Base-by-base conservation (phyloP, 805 yeast genomes). In the Peterozyma toletana region DNA sequence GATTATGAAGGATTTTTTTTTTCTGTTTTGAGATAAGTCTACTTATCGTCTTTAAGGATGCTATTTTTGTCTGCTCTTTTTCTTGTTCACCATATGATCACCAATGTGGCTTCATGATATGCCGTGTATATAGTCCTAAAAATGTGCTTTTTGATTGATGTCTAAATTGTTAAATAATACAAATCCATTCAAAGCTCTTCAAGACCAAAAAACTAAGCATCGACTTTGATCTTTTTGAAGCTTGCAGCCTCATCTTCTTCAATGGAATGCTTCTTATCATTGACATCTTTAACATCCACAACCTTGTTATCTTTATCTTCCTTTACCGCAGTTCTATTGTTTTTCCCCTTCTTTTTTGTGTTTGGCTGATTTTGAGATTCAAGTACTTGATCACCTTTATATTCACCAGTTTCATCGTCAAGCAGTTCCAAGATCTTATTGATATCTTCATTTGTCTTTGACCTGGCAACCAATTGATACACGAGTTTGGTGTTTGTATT, bases 391-490 rank as follows among this genome's bases (percentile, higher is more conserved):
- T 47, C 48, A 9, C 41, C 49, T 5, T 44, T 47, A 16, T 42
- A 53, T 2, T 50, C 50, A 31, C 74, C 72, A 2, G 27, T 21
- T 21, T 63, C 62, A 14, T 66, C 67, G 37, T 64, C 66, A 48
- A 59, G 62, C 16, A 63, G 52, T 17, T 56, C 57, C 33, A 59
- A 41, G 2, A 71, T 55, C 37, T 63, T 57, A 5, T 56, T 57
- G 41, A 81, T 60, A 37, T 78, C 81, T 11, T 73, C 77, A 39
- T 70, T 59, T 1, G 77, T 68, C 56, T 80, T 87, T 36, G 78
- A 64, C 52, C 71, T 68, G 46, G 80, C 70, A 42, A 88, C 62
- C 39, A 61, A 51, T 51, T 75, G 79, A 57, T 86, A 85, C 39
- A 77, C 66, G 11, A 71, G 66, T 44, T 62, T 63, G 14, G 51